A percentile compares a stretch with the other conserved stretches of the same genome.
phyloP scores from a whole-genome alignment of 2,329 filamentous ascomycete genomes.

The Xylaria sp. region DNA sequence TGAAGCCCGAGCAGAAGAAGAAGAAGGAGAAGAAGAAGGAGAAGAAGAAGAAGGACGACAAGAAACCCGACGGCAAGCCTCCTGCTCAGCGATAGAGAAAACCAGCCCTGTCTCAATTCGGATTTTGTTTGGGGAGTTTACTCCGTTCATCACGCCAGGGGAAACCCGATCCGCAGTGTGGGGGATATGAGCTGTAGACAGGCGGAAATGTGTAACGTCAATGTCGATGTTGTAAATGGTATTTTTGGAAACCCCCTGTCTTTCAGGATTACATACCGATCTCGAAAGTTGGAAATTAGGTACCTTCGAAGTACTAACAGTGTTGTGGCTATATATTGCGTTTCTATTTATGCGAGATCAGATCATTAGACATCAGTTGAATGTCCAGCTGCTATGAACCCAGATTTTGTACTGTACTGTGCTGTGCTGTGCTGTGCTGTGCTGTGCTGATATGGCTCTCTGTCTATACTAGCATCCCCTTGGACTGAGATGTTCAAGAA shows the following conservation, averaged over 20 bases:
- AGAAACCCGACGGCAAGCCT: conserved; percentile 50
- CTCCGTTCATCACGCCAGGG: no score
- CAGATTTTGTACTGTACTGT: not conserved
- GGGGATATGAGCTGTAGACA: not conserved
- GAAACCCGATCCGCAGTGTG: not conserved
- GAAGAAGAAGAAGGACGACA: conserved; percentile 51
- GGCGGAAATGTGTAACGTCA: not conserved
- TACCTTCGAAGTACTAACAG: not conserved
- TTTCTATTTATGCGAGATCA: not conserved
- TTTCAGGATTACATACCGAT: not conserved
- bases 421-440: no score
- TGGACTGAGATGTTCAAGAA: not conserved
- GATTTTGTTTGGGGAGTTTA: not conserved
- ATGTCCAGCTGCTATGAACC: not conserved
- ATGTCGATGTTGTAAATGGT: not conserved
- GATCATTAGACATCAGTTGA: not conserved
- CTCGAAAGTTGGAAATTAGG: not conserved
- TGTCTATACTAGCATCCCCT: not conserved
- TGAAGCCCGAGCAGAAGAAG: conserved; percentile 70
- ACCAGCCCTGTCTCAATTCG: not conserved
- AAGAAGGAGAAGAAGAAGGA: conserved; percentile 59
- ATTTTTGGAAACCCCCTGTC: not conserved
- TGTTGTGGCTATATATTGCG: not conserved
- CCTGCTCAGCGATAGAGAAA: conserved; percentile 43
- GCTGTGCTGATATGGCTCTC: not conserved